Evolutionary conservation across 306 rosid species (phyloP).

Genomic region (Malus sylvestris): DNA sequence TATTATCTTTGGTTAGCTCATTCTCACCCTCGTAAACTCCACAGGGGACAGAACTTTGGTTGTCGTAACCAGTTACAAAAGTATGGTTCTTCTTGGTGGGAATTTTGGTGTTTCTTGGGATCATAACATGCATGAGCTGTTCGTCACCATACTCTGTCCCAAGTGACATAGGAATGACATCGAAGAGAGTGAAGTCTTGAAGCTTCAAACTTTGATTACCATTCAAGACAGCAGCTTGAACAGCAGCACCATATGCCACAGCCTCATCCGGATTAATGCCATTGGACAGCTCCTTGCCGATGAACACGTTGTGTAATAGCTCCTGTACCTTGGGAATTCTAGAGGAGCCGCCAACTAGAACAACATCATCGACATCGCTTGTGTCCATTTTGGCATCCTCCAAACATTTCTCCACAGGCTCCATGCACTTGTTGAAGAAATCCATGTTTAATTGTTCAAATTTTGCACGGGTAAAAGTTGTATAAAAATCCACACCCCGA

Average conservation of each 20-base stretch:
- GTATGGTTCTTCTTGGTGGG: background rate
- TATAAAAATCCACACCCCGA: too few species aligned
- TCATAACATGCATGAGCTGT: background rate
- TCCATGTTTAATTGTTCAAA: background rate
- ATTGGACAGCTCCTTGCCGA: too few species aligned
- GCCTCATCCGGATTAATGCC: too few species aligned
- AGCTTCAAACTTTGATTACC: background rate
- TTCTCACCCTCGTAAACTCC: background rate
- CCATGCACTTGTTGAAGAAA: background rate
- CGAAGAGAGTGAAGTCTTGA: background rate
- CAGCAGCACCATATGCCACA: background rate
- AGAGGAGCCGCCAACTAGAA: too few species aligned
- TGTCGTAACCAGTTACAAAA: accelerated
- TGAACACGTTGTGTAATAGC: too few species aligned
- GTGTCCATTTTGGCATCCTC: background rate
- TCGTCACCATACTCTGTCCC: too few species aligned
- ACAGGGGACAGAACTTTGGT: background rate
- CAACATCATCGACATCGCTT: too few species aligned
- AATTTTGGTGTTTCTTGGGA: background rate
- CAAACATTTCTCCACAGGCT: background rate
- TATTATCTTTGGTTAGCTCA: background rate
- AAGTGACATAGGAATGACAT: too few species aligned
- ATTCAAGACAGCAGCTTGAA: background rate
- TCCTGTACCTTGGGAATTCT: too few species aligned
- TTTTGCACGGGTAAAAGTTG: too few species aligned